Evolutionary conservation across 2,329 filamentous ascomycete species (phyloP), one percentile per base, ranked within the genome.

Genomic region (Xylaria sp.): DNA sequence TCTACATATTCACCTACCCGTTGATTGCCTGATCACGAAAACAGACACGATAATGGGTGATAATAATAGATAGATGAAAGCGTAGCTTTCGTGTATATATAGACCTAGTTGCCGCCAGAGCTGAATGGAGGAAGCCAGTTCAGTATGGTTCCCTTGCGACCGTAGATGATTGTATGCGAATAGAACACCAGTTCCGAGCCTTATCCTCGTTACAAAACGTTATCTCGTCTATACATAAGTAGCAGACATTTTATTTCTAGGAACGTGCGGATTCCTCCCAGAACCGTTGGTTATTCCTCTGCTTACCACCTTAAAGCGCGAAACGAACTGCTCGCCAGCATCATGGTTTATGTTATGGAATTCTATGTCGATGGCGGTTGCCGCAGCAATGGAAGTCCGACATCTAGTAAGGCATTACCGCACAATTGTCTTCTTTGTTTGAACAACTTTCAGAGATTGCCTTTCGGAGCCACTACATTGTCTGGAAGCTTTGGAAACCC

Each of bases 341-440:
- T 55, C 50, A 81, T 80, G 78, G 73, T 74, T 1, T 80, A 78
- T 62, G 63, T 59, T 0, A 78, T 81, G 77, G 46, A 76, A 12
- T 77, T 81, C 59, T 72, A 75, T 25, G 74, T 78, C 34, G 79
- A 81, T 50, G 80, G 80, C 6, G 77, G 70, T 13, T 80, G 78
- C 53, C 71, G 76, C 41, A 43, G 71, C 20, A 80, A 80, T 63
- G 79, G 78, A 15, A 32, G 67, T 2, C 15, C 36, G 0, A 50
- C 60, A 12, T 66, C 77, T 2, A 70, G 46, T 50, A 50, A 50
- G 46, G 1, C 3, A 12, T 46, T 23, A 4, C 10, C 3, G n/a
- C 3, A 12, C 3, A 12, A 4, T 3, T 4, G 12, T 23, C 23
- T 23, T 13, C 43, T 46, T 5, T 23, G 2, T 20, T 4, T 46